Evolutionary conservation across 2,329 filamentous ascomycete species (phyloP), one percentile per base, ranked within the genome.

Genomic region (Ophiostoma australiae): DNA sequence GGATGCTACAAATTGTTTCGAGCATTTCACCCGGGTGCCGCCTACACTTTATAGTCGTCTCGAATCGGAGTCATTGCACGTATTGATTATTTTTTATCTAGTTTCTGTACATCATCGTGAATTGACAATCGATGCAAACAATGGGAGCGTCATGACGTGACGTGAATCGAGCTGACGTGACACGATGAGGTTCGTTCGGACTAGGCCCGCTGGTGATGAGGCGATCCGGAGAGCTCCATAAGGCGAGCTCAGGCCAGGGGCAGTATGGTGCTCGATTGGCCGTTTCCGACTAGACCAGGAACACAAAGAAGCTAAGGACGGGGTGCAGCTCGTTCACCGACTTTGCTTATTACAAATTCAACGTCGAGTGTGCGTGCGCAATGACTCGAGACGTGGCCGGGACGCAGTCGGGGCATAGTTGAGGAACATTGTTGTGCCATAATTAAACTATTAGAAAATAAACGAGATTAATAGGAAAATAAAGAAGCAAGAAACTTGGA

Each of bases 131-230:
- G 52, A 10, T 17, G 33, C 31, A 3, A 13, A 58, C 55, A n/a
- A 65, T 37, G 1, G 5, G 61, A 65, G 31, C 31, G 39, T 15
- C 33, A 65, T 65, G 61, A 37, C 61, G 61, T 65, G 61, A 65
- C 31, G 33, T 27, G n/a, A 10, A 37, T 8, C 5, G 5, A n/a
- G 31, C 61, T 35, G 61, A 37, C 61, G 33, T 65, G 61, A 35
- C 31, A 35, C 33, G 27, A 33, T 33, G 58, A 63, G 31, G 58
- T 33, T 35, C 27, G 58, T 33, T 20, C 13, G 17, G 20, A 10
- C 61, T n/a, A 65, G 61, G 61, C 61, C 61, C 61, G 33, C 61
- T 65, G 61, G 61, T 37, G 61, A 65, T 65, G 61, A 65, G 61
- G 61, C 61, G 39, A 65, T 65, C 31, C 33, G 31, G 33, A n/a